A percentile compares a stretch with the other conserved stretches of the same genome.
Evolutionary conservation across 352 stramenopile species (phyloP).

Genomic region (Globisporangium irregulare): DNA sequence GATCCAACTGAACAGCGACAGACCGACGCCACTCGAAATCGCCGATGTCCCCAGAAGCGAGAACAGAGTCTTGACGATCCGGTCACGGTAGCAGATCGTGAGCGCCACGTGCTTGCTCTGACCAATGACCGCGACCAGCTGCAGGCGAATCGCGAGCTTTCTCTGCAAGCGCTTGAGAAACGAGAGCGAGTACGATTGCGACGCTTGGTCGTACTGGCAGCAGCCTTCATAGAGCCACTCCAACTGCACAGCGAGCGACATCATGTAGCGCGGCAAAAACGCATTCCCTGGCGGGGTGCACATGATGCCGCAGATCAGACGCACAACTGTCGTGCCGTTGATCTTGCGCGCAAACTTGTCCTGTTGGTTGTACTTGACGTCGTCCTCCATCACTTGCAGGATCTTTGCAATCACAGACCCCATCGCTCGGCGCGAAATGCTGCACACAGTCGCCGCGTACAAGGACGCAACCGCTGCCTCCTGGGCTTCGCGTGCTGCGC

Average conservation of each 20-base stretch:
- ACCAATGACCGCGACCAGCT: conserved; percentile 72
- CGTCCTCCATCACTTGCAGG: conserved; percentile 77
- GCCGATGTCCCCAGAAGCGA: conserved; percentile 67
- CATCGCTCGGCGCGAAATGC: conserved; percentile 74
- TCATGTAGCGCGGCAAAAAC: conserved; percentile 85
- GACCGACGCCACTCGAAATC: conserved; percentile 46
- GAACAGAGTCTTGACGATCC: conserved; percentile 83
- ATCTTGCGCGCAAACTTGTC: conserved; percentile 63
- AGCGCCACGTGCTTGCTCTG: conserved; percentile 74
- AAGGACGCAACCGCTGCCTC: conserved; percentile 73
- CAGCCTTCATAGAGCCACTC: conserved; percentile 72
- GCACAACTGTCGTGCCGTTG: conserved; percentile 68
- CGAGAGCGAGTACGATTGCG: conserved; percentile 8
- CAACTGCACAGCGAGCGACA: conserved; percentile 75
- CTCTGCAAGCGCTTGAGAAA: conserved; percentile 60
- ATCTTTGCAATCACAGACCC: conserved; percentile 81
- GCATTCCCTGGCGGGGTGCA: conserved; percentile 57
- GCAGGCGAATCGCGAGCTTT: conserved; percentile 74
- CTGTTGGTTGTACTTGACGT: conserved; percentile 59
- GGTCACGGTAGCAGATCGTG: conserved; percentile 82
- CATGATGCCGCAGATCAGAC: conserved; percentile 75
- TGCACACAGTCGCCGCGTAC: conserved; percentile 79
- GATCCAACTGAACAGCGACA: conserved; percentile 87
- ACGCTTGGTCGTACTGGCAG: conserved; percentile 40
- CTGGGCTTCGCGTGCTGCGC: conserved; percentile 57